Evolutionary conservation across 352 stramenopile species (phyloP).

Genomic region (Aphanomyces stellatus): DNA sequence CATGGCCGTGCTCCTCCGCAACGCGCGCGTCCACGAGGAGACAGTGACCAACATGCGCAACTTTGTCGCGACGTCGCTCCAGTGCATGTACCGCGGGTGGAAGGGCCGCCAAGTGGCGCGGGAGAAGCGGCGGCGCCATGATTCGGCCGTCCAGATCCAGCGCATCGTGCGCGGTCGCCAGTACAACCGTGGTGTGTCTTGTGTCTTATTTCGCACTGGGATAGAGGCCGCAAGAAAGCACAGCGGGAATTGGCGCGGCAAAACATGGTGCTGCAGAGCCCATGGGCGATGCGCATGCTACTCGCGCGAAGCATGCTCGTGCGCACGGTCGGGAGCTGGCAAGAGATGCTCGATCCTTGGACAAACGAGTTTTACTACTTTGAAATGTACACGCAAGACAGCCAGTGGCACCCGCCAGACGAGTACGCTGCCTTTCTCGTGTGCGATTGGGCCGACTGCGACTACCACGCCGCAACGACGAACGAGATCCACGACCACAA

Average conservation of each 20-base stretch:
- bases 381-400: slow-evolving; percentile 68
- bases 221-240: slow-evolving; percentile 19
- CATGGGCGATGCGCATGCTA: slow-evolving; percentile 51
- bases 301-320: slow-evolving; percentile 56
- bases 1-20: not conserved
- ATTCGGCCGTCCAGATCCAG: slow-evolving; percentile 49
- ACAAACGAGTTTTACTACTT: slow-evolving; percentile 85
- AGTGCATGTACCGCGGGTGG: slow-evolving; percentile 56
- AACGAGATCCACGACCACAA: slow-evolving; percentile 75
- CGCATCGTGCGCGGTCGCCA: slow-evolving; percentile 45
- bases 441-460: slow-evolving; percentile 57
- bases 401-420: slow-evolving; percentile 64
- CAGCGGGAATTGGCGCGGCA: slow-evolving; percentile 36
- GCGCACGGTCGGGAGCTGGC: slow-evolving; percentile 56
- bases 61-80: slow-evolving; percentile 60
- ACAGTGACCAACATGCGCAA: slow-evolving; percentile 63
- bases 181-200: not conserved
- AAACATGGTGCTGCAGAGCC: slow-evolving; percentile 48
- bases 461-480: slow-evolving; percentile 42
- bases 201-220: not conserved
- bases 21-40: slow-evolving; percentile 43
- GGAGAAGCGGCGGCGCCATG: slow-evolving; percentile 28
- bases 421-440: slow-evolving; percentile 47
- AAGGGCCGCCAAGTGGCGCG: slow-evolving; percentile 35
- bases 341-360: slow-evolving; percentile 67